A percentile compares a stretch with the other conserved stretches of the same genome.
Conservation (phyloP, 305 asterid genomes). For the Solanum aculeatissimum region DNA sequence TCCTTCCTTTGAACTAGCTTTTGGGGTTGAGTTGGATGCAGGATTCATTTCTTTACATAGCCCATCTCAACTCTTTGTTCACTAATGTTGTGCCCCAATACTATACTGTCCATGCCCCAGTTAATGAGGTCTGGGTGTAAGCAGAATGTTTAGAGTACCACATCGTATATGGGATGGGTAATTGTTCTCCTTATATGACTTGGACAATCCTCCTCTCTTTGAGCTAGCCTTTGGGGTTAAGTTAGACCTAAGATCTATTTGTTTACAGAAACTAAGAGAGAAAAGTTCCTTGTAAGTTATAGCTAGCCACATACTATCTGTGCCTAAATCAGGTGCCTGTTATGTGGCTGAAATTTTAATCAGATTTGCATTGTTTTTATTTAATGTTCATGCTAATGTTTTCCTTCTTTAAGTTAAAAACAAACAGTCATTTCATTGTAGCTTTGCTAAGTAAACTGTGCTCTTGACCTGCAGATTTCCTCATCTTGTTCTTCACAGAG, state of each 20-base stretch:
- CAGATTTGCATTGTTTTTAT: not conserved
- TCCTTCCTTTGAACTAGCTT: not conserved
- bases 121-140: not conserved
- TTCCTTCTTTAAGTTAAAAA: not conserved
- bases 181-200: not conserved
- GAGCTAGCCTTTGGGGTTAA: not conserved
- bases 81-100: not conserved
- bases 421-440: not conserved
- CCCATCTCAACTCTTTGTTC: not conserved
- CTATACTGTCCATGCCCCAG: not conserved
- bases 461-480: constrained; percentile 59
- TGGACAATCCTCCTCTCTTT: not conserved
- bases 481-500: constrained; percentile 91
- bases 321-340: not conserved
- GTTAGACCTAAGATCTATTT: not conserved
- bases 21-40: not conserved
- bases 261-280: not conserved
- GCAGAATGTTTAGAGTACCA: not conserved
- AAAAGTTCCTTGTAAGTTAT: not conserved
- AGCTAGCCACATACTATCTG: not conserved
- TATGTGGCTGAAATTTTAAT: not conserved
- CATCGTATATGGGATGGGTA: not conserved
- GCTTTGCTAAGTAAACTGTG: not conserved
- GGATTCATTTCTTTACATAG: not conserved
- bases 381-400: not conserved